These are phyloP conservation scores for Gracilaria caudata DNA, from an alignment of 23 red algal species.

Conservation along the genomic window DNA sequence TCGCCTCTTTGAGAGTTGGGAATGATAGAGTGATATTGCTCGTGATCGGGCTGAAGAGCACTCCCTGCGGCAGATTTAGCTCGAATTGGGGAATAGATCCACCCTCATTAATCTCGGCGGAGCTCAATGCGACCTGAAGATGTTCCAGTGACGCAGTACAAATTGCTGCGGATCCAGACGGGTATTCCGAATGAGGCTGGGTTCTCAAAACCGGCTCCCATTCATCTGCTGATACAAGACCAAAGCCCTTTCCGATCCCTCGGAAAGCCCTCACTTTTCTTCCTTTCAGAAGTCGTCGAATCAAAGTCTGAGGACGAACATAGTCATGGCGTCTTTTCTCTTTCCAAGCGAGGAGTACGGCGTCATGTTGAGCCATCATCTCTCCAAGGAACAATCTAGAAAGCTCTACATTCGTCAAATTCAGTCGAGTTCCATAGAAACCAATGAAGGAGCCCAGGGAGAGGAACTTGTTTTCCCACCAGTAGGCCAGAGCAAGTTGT, in stretches of 20 bases:
- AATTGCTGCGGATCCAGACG: conserved; percentile 39
- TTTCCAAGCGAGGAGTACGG: conserved; percentile 44
- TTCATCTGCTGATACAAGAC: conserved; percentile 6
- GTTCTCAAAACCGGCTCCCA: conserved; percentile 42
- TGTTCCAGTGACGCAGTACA: conserved; percentile 44
- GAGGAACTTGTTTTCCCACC: conserved; percentile 60
- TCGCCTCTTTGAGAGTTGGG: not conserved
- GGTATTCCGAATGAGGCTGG: conserved; percentile 57
- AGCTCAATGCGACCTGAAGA: not conserved
- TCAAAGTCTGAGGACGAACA: conserved; percentile 30
- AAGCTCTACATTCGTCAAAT: not conserved
- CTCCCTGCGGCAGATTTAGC: not conserved
- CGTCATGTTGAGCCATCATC: conserved; percentile 41
- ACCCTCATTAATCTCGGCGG: not conserved
- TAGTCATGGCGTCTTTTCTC: conserved; percentile 47
- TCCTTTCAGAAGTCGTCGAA: conserved; percentile 47
- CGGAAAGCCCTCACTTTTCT: conserved; percentile 42
- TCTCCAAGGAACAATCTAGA: conserved; percentile 24
- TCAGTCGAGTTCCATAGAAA: not conserved
- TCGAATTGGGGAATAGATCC: conserved; percentile 5
- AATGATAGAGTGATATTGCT: conserved; percentile 22
- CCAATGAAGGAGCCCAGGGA: conserved; percentile 27
- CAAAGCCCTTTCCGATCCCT: conserved; percentile 21
- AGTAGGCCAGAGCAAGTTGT: conserved; percentile 8
- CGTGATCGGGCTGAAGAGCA: not conserved